Base-by-base conservation (phyloP, 2,329 filamentous ascomycete genomes). In the Pseudogymnoascus verrucosus region DNA sequence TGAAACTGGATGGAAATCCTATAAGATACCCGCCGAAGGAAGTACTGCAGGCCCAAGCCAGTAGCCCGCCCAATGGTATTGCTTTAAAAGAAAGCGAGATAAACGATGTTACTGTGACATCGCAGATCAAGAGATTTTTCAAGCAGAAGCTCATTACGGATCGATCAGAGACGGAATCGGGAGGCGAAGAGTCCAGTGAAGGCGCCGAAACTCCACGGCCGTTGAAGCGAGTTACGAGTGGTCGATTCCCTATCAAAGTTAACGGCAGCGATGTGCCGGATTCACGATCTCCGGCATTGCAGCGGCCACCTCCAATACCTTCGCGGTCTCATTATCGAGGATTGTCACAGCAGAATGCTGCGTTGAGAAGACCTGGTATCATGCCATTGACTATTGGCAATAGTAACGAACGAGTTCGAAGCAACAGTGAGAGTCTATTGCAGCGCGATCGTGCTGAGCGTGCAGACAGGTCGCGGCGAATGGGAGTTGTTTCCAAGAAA, bases 1-100 rank as follows among this genome's bases (percentile, higher is more conserved):
- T 98, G 64, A 96, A 96, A 75, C 85, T 97, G 37, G 89, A 93
- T 64, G 91, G 91, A 54, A 97, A 97, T 69, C 90, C 90, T 7
- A 84, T 97, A 64, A 84, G 82, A 64, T 93, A 93, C 69, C 92
- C 92, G 3, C 88, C 90, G 14, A 85, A 82, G 69, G 86, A 89
- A 68, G 80, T 89, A 12, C 74, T 91, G 26, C 85, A 88, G 68
- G 77, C 84, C 10, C 81, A 82, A 69, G 79, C 80, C 16, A 76
- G 76, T 42, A 85, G 78, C 60, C 82, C 83, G 16, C 79, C 83
- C 1, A 83, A 84, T 68, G 83, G 85, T 39, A 78, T 79, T 1
- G 75, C 78, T 12, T 68, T 79, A 47, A 84, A 85, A 66, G 87
- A 90, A 69, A 84, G 79, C 64, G 88, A 90, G 69, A 81, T 87